Evolutionary conservation across 2,329 filamentous ascomycete genomes (phyloP), one percentile per base, ranked within the genome.

Genomic region (Colletotrichum spaethianum): DNA sequence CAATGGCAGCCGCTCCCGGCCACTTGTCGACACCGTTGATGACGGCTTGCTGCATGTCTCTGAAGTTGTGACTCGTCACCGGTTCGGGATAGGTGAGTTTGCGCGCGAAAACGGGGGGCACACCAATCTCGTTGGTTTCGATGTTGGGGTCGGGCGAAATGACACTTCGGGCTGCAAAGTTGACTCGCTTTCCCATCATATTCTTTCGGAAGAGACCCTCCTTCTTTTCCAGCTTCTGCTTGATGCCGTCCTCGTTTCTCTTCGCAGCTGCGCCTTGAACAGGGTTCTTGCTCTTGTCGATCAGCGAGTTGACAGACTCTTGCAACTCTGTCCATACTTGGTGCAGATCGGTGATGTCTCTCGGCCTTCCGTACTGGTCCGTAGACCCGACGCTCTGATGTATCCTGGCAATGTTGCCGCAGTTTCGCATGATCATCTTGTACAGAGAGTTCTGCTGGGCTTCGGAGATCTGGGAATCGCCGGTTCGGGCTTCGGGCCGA

Each of bases 101-200:
- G 80, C 92, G 94, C 2, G 96, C 96, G 81, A 99, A 99, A 18
- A 98, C 96, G n/a, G 96, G 94, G 23, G 96, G 96, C 3, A 99
- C 96, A 81, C 96, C 96, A 75, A 99, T 98, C 83, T 99, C 96
- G 81, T 98, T 98, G 23, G 96, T 98, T 82, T 99, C 96, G 78
- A 99, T 98, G 79, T 98, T 99, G 3, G 96, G 96, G 80, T 99
- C 96, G 0, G 96, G 96, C 12, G 96, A 98, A 77, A 99, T 99
- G 81, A 99, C 96, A 88, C 94, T 97, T 81, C 96, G 93, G 46
- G 96, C 96, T 61, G 96, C 96, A 81, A 96, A 98, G 82, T 99
- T 98, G 84, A 99, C 96, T 86, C 96, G 95, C 87, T 99, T 99
- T 73, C 96, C 96, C 96, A 99, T 99, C 96, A 99, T 98, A 83